A percentile compares a stretch with the other conserved stretches of the same genome.
Conservation (phyloP, 2,329 filamentous ascomycete species). For the Aspergillus candidus region DNA sequence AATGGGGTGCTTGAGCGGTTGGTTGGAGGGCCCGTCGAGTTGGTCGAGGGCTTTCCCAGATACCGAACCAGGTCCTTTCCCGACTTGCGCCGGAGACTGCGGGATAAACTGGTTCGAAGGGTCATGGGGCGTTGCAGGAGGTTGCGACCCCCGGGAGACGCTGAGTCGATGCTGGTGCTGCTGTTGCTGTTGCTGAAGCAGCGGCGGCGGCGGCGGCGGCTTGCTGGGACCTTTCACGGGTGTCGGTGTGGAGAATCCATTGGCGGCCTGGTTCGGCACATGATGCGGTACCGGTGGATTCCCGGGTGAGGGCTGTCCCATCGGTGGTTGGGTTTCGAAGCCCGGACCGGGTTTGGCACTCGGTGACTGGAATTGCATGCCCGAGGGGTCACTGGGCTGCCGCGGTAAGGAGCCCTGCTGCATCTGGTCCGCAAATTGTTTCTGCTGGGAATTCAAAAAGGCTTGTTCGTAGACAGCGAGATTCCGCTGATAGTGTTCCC, state of each 20-base stretch:
- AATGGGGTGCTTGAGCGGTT: constrained; percentile 34
- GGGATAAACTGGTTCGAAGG: constrained; percentile 21
- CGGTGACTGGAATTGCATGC: constrained; percentile 40
- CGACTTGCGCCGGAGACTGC: constrained; percentile 25
- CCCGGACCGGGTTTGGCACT: constrained; percentile 47
- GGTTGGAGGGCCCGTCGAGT: constrained; percentile 26
- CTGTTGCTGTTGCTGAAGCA: constrained; percentile 22
- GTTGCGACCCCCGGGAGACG: constrained; percentile 30
- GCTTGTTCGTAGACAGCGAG: constrained; percentile 66
- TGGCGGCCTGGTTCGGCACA: constrained; percentile 27
- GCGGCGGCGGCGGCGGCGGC: constrained; percentile 16
- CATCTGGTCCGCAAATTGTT: constrained; percentile 38
- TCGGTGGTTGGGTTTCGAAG: constrained; percentile 35
- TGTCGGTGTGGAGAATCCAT: constrained; percentile 37
- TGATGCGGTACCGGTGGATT: constrained; percentile 26
- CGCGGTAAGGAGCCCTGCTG: constrained; percentile 40
- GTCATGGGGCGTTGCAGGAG: constrained; percentile 26
- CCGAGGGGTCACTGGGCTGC: constrained; percentile 30
- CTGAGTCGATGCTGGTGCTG: constrained; percentile 26
- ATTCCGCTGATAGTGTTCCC: constrained; percentile 68
- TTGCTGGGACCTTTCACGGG: constrained; percentile 31
- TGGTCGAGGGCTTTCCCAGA: constrained; percentile 25
- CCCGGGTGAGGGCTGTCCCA: constrained; percentile 29
- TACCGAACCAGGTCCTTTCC: constrained; percentile 20
- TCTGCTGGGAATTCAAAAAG: constrained; percentile 41